phyloP scores from a whole-genome alignment of 495 filamentous ascomycete species.

The Daldinia caldariorum region DNA sequence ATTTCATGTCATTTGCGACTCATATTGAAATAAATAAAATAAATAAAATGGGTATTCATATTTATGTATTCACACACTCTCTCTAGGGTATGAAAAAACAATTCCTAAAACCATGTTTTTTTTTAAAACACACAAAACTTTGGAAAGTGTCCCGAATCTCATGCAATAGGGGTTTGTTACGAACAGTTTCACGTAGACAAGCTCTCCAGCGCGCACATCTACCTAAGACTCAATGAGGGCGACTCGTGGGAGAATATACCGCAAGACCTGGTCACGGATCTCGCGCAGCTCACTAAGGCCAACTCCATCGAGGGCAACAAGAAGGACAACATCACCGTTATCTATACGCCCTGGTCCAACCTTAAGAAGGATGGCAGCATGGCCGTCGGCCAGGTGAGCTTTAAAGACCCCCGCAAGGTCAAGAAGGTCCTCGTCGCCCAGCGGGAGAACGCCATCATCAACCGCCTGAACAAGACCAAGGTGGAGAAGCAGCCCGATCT shows the following conservation, averaged over 20 bases:
- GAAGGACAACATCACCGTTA: slow-evolving; percentile 94
- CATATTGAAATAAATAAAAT: not conserved
- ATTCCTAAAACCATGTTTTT: slow-evolving; percentile 11
- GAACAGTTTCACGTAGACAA: slow-evolving; percentile 96
- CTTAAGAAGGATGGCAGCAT: slow-evolving; percentile 96
- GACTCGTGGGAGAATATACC: slow-evolving; percentile 88
- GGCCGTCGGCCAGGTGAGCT: slow-evolving; percentile 93
- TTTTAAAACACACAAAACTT: not conserved
- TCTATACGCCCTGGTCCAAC: slow-evolving; percentile 98
- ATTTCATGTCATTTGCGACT: not conserved
- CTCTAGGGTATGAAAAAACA: slow-evolving; percentile 44
- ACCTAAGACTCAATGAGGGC: slow-evolving; percentile 83
- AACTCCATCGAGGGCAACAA: slow-evolving; percentile 99
- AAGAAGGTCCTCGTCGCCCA: slow-evolving; percentile 78
- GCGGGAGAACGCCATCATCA: slow-evolving; percentile 89
- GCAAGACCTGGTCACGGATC: slow-evolving; percentile 78
- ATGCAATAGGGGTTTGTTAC: slow-evolving; percentile 27
- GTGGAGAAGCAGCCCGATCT: slow-evolving; percentile 87
- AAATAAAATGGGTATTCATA: slow-evolving; percentile 27
- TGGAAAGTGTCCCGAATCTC: slow-evolving; percentile 17
- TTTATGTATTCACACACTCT: slow-evolving; percentile 2
- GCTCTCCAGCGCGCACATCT: slow-evolving; percentile 94
- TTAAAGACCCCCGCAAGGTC: slow-evolving; percentile 88
- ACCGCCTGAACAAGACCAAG: slow-evolving; percentile 95
- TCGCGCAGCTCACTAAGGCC: slow-evolving; percentile 94